Evolutionary conservation across 352 stramenopile genomes (phyloP), one percentile per base, ranked within the genome.

Genomic region (Phytophthora hybrid): DNA sequence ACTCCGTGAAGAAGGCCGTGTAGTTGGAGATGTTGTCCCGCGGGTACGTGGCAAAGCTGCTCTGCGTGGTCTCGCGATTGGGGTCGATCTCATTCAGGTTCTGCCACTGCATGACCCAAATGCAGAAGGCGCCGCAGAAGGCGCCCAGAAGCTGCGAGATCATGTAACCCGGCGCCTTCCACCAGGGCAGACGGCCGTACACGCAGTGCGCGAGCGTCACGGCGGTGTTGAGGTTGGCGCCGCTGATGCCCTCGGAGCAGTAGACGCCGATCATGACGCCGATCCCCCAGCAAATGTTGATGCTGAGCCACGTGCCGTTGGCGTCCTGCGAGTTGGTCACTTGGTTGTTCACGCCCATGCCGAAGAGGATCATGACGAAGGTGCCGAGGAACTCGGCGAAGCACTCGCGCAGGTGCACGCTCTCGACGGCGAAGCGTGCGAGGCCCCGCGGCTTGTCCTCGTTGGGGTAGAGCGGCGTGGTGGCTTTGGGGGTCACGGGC

Each of bases 341-440:
- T 76, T 91, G 80, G 62, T 85, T 81, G 66, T 87, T 87, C 5
- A 88, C 82, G 47, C 82, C 84, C 49, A 83, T 77, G 29, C 84
- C 82, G 70, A 90, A 90, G n/a, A 69, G 58, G 63, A 90, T 78
- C 67, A 84, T 71, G 31, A 82, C 60, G 62, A 84, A 74, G 8
- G 79, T 83, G 53, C 74, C 76, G n/a, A 88, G 66, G 61, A 84
- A 85, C 62, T 85, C 81, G 21, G 76, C 76, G 26, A 81, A 63
- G 59, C 78, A 85, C 69, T 87, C 76, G 44, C 78, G 74, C 13
- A 78, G 18, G 59, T 79, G 73, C 4, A 77, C 68, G 37, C 73
- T 79, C 39, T 80, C 51, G 34, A 78, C 71, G 4, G 63, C 62
- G 29, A 76, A 78, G n/a, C 69, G 57, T n/a, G 54, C 52, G 18